Evolutionary conservation across 2,329 filamentous ascomycete species (phyloP).

Genomic region (Apiospora aurea): DNA sequence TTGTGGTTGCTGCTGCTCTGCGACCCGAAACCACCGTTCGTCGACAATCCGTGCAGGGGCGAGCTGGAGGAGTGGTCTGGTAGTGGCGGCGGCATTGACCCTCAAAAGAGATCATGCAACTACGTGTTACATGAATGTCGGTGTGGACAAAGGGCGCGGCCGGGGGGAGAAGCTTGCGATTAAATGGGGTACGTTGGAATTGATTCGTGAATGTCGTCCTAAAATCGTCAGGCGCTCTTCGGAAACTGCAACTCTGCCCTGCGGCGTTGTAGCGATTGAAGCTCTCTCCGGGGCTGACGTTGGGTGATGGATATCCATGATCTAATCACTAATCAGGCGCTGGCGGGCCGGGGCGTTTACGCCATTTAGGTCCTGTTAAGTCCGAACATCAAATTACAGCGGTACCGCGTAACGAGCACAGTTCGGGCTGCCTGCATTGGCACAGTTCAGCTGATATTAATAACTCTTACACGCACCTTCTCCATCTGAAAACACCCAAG

Average conservation of each 20-base stretch:
- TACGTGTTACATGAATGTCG: conserved; percentile 27
- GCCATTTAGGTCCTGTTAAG: conserved; percentile 1
- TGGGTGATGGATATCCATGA: not conserved
- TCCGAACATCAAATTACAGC: not conserved
- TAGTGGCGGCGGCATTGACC: conserved; percentile 32
- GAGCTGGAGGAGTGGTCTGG: conserved; percentile 41
- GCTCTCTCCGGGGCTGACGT: not conserved
- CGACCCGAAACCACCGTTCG: conserved; percentile 31
- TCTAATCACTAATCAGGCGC: not conserved
- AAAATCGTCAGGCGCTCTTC: not conserved
- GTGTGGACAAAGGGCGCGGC: conserved; percentile 14
- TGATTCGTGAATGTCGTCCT: not conserved
- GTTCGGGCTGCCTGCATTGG: not conserved
- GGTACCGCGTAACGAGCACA: conserved; percentile 17
- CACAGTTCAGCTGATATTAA: not conserved
- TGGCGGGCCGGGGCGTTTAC: not conserved
- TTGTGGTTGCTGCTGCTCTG: conserved; percentile 33
- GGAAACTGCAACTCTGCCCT: conserved; percentile 1
- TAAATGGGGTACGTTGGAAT: not conserved
- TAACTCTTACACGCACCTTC: no score
- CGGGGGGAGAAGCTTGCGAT: not conserved
- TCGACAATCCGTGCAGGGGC: conserved; percentile 36
- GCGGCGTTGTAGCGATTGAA: not conserved
- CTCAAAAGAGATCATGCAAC: conserved; percentile 23
- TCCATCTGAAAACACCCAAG: no score